Base-by-base conservation (phyloP, 768 basidiomycete species). In the Tylopilus balloui region DNA sequence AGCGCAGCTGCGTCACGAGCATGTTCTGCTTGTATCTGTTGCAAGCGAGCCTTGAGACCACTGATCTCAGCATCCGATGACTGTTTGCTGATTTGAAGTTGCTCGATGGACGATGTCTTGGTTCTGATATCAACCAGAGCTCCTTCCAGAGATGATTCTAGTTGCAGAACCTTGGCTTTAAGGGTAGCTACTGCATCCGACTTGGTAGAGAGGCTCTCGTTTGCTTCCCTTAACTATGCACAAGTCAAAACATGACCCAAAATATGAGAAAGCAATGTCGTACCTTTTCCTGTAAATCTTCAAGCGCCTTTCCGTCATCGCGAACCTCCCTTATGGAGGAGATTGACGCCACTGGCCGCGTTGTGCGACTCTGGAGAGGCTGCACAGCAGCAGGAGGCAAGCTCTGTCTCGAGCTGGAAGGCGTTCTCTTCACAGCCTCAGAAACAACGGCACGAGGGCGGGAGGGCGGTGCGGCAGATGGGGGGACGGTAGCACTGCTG, bases 321-420 rank as follows among this genome's bases (percentile, higher is more conserved):
- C 77, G 79, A 15, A 84, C 71, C 57, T 88, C 88, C 50, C 75
- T 77, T 50, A 89, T 81, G 9, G 88, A 88, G n/a, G 84, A 77
- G 41, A 89, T 81, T 13, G 88, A 89, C 21, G 74, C 70, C 32
- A 78, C 59, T 24, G 78, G 66, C 15, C 78, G 74, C 47, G 77
- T 64, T 35, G 79, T 52, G 47, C 71, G 78, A 23, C 77, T 48
- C 13, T 71, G 61, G 8, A 62, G 42, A n/a, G 64, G 58, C 19
- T 68, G 57, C 15, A 25, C 52, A 17, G 52, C 39, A 19, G 46
- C 42, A 15, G 55, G 58, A 12, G 70, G 58, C 31, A 78, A 50
- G 58, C 69, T 79, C 48, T 71, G 69, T 28, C 74, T 71, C 20
- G 78, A 69, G 21, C 69, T 66, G 21, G 71, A 55, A 29, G 69